These are phyloP conservation scores for Lotmaria passim DNA, from an alignment of 208 protist species.

Conservation along the genomic window DNA sequence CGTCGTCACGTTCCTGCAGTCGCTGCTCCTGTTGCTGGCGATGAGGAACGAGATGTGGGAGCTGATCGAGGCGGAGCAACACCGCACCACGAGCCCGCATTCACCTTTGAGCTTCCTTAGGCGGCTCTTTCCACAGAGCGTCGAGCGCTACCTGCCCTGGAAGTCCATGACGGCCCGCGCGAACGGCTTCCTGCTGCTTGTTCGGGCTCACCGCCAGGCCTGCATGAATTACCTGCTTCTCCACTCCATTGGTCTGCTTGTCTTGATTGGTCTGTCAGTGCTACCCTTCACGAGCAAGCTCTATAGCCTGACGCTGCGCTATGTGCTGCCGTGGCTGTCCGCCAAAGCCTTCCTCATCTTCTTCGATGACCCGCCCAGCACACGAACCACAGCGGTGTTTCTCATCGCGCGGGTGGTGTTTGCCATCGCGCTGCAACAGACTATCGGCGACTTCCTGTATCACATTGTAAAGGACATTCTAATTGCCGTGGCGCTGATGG, in stretches of 20 bases:
- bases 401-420: slow-evolving; percentile 38
- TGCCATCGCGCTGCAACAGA: slow-evolving; percentile 58
- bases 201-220: slow-evolving; percentile 47
- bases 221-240: slow-evolving; percentile 60
- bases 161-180: slow-evolving; percentile 31
- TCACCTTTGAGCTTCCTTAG: slow-evolving; percentile 11
- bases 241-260: slow-evolving; percentile 47
- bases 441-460: slow-evolving; percentile 67
- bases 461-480: slow-evolving; percentile 59
- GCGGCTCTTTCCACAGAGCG: slow-evolving; percentile 13
- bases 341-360: slow-evolving; percentile 68
- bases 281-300: slow-evolving; percentile 69
- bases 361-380: slow-evolving; percentile 41
- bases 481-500: slow-evolving; percentile 42
- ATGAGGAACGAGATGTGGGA: slow-evolving; percentile 72
- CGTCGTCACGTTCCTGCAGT: slow-evolving; percentile 65
- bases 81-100: background rate
- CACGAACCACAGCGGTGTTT: slow-evolving; percentile 28
- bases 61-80: slow-evolving; percentile 29
- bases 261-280: slow-evolving; percentile 72
- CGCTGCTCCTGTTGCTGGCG: slow-evolving; percentile 56
- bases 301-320: slow-evolving; percentile 65
- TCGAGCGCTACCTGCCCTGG: slow-evolving; percentile 27
- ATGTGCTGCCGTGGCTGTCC: slow-evolving; percentile 73
- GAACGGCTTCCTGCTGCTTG: slow-evolving; percentile 51